Conservation (phyloP, 1,284 basidiomycete species). For the Anthracocystis setariae region DNA sequence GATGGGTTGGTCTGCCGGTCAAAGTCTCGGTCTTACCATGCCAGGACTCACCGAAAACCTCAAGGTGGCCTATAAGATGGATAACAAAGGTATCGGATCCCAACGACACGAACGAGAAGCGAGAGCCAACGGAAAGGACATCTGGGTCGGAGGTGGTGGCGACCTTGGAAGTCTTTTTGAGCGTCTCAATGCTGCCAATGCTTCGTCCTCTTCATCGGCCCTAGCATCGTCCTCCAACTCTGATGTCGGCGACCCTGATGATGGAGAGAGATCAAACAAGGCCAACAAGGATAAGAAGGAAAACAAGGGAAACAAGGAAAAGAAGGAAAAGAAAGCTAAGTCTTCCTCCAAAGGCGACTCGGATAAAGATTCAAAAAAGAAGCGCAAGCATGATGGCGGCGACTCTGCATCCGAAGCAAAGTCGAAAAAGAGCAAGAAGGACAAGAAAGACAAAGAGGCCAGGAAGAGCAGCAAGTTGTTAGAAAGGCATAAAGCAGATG, state of each 20-base stretch:
- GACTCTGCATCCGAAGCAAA: conserved; percentile 8
- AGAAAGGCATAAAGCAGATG: conserved; percentile 27
- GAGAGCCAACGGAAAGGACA: conserved; percentile 54
- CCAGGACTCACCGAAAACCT: conserved; percentile 60
- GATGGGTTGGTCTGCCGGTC: conserved; percentile 66
- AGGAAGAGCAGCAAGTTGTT: conserved; percentile 20
- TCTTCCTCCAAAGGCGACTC: conserved; percentile 9
- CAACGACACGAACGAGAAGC: conserved; percentile 63
- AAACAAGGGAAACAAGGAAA: conserved; percentile 34
- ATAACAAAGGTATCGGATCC: conserved; percentile 67
- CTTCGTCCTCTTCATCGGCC: conserved; percentile 29
- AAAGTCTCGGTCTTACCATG: conserved; percentile 57
- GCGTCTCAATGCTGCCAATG: conserved; percentile 61
- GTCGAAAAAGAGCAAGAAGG: conserved; percentile 29
- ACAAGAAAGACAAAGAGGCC: conserved; percentile 28
- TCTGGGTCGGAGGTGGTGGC: conserved; percentile 63
- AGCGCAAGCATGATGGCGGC: conserved; percentile 40
- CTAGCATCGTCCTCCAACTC: conserved; percentile 17
- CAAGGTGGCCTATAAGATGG: conserved; percentile 63
- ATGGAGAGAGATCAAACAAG: conserved; percentile 26
- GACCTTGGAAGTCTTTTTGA: conserved; percentile 65
- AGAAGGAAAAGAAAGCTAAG: conserved; percentile 29
- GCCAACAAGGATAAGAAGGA: conserved; percentile 31
- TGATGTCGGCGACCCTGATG: conserved; percentile 9
- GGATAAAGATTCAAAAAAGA: conserved; percentile 28